These are phyloP conservation scores for Hymenoscyphus infarciens DNA, from an alignment of 2,329 filamentous ascomycete genomes.

Conservation along the genomic window DNA sequence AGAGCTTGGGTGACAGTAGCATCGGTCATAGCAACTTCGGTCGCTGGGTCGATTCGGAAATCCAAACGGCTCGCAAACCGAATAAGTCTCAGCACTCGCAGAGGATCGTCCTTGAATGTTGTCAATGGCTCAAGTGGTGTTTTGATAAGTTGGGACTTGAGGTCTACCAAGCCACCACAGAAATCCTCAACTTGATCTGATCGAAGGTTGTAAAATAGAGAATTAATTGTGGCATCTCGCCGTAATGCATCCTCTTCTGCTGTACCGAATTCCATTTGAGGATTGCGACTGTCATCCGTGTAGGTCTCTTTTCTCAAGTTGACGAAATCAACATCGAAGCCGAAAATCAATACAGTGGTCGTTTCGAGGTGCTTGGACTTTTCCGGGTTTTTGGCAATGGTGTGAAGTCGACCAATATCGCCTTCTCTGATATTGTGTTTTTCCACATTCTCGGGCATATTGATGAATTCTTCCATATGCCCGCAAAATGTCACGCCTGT, in stretches of 20 bases:
- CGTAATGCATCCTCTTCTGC: slow-evolving; percentile 85
- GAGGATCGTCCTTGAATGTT: slow-evolving; percentile 91
- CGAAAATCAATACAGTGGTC: slow-evolving; percentile 79
- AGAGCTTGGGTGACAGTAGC: slow-evolving; percentile 74
- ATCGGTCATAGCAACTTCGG: slow-evolving; percentile 72
- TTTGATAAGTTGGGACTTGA: slow-evolving; percentile 68
- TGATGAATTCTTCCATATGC: slow-evolving; percentile 65
- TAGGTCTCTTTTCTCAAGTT: slow-evolving; percentile 93
- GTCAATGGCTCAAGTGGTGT: slow-evolving; percentile 85
- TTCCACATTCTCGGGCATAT: slow-evolving; percentile 53
- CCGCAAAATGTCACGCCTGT: slow-evolving; percentile 74
- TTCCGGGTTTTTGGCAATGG: slow-evolving; percentile 87
- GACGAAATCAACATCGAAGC: slow-evolving; percentile 88
- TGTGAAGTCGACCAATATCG: slow-evolving; percentile 74
- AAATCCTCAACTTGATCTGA: slow-evolving; percentile 80
- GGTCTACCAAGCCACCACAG: slow-evolving; percentile 72
- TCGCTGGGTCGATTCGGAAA: slow-evolving; percentile 71
- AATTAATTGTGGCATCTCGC: slow-evolving; percentile 90
- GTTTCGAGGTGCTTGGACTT: slow-evolving; percentile 97
- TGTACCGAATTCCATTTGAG: slow-evolving; percentile 89
- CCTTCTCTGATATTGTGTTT: slow-evolving; percentile 55
- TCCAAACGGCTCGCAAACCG: slow-evolving; percentile 83
- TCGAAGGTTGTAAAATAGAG: slow-evolving; percentile 91
- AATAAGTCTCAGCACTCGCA: slow-evolving; percentile 81
- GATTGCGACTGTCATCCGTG: slow-evolving; percentile 81